These are phyloP conservation scores for Eucalyptus cloeziana DNA, from an alignment of 345 rosid genomes.

Conservation along the genomic window DNA sequence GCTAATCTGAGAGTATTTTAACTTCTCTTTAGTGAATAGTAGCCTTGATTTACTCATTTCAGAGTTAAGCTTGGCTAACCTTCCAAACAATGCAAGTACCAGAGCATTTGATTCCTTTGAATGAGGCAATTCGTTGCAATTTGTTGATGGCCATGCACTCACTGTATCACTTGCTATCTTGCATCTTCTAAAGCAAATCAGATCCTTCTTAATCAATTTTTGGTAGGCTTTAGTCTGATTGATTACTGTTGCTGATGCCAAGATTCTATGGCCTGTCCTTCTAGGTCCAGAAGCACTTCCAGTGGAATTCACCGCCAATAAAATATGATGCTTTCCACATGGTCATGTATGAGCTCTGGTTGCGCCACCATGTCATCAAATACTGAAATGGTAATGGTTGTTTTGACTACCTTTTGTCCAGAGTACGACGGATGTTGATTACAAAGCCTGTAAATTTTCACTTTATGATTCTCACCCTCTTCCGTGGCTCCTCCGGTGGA, in stretches of 20 bases:
- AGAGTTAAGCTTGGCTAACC: neutral
- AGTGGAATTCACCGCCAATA: constrained; percentile 82
- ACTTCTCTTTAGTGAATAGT: neutral
- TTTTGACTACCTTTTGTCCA: neutral
- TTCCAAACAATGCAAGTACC: neutral
- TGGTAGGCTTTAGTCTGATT: neutral
- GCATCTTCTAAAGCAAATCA: neutral
- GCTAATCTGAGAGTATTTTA: neutral
- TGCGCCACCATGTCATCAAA: constrained; percentile 77
- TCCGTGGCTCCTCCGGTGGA: neutral
- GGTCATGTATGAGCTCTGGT: constrained; percentile 95
- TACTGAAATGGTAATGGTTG: constrained; percentile 19
- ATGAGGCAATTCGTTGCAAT: neutral
- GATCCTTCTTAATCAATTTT: neutral
- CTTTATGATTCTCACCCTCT: neutral
- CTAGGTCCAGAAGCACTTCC: constrained; percentile 91
- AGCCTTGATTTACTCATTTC: neutral
- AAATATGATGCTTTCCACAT: constrained; percentile 83
- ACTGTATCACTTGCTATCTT: neutral
- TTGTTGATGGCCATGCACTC: neutral
- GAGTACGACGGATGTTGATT: neutral
- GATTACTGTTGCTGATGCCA: neutral
- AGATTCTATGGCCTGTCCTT: constrained; percentile 2
- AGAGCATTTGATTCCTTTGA: neutral
- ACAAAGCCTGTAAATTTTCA: neutral